Percentiles rank a stretch among this genome's conserved stretches.
phyloP scores from a whole-genome alignment of 352 stramenopile genomes.

The Phytophthora litchii region DNA sequence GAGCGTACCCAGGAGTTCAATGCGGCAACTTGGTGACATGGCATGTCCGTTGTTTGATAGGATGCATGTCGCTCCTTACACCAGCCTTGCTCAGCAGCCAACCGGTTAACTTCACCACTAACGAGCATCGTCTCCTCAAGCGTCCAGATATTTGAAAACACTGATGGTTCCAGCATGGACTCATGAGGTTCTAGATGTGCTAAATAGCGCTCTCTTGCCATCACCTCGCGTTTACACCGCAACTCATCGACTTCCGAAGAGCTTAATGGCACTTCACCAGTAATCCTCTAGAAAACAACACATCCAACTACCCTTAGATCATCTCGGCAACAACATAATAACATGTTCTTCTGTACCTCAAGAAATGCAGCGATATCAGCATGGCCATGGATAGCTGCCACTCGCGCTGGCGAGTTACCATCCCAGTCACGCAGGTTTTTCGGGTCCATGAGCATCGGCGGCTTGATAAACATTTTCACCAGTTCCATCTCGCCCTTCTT shows the following conservation, averaged over 20 bases:
- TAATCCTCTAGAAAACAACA: constrained; percentile 15
- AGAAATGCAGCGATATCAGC: constrained; percentile 46
- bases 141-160: constrained; percentile 62
- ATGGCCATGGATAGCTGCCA: constrained; percentile 56
- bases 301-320: constrained; percentile 1
- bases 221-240: constrained; percentile 43
- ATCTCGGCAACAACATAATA: constrained; percentile 3
- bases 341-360: constrained; percentile 20
- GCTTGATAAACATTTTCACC: constrained; percentile 47
- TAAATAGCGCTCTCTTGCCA: constrained; percentile 55
- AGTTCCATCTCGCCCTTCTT: constrained; percentile 63
- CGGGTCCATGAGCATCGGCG: constrained; percentile 38
- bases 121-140: constrained; percentile 54
- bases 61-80: constrained; percentile 76
- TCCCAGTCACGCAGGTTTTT: constrained; percentile 61
- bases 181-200: constrained; percentile 52
- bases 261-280: constrained; percentile 27
- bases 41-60: constrained; percentile 88
- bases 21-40: constrained; percentile 67
- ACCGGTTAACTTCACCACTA: constrained; percentile 42
- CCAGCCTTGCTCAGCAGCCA: constrained; percentile 61
- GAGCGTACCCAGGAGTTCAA: constrained; percentile 74
- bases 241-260: constrained; percentile 26
- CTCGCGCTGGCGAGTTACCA: constrained; percentile 49
- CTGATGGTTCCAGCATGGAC: constrained; percentile 43